Evolutionary conservation across 192 early-diverging fungal species (phyloP), one percentile per base, ranked within the genome.

Genomic region (Coemansia interrupta): DNA sequence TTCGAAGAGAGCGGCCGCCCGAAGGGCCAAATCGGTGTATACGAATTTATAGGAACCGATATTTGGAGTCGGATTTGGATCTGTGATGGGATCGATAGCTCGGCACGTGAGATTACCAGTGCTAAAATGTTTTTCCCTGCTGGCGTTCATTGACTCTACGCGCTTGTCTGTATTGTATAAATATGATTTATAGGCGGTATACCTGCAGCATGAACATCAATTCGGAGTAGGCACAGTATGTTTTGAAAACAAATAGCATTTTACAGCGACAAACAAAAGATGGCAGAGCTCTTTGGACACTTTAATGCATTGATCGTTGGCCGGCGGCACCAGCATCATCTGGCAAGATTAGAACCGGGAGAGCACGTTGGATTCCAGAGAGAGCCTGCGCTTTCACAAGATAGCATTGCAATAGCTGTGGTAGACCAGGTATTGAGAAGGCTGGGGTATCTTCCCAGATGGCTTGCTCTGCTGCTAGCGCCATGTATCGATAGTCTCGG

Each of bases 401-500:
- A 74, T 23, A n/a, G 18, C 12, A 74, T 68, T 20, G 72, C 72
- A 28, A 64, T 74, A 45, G 72, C 56, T 5, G 66, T 43, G 17
- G 49, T 45, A 17, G 45, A 38, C 38, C 19, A 5, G 4, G 23
- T 15, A n/a, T 45, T 49, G 40, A 14, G 32, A 4, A 61, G 54
- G 42, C 54, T 74, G 5, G 72, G 72, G 1, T 61, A 74, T 28
- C 32, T 74, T 22, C 58, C 72, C 23, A 61, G 72, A 38, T 74
- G 72, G 72, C 62, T 74, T 7, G 72, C 72, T 18, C 38, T 30
- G 4, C 58, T 62, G 38, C 62, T 74, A 14, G 72, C 72, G n/a
- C 72, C 66, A 2, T 74, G 72, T 17, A 59, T 62, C 38, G 72
- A 65, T 19, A 61, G 23, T 15, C 18, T 51, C 1, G 54, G 55